Evolutionary conservation across 169 alveolate genomes (phyloP).

Genomic region (Eimeria tenella): DNA sequence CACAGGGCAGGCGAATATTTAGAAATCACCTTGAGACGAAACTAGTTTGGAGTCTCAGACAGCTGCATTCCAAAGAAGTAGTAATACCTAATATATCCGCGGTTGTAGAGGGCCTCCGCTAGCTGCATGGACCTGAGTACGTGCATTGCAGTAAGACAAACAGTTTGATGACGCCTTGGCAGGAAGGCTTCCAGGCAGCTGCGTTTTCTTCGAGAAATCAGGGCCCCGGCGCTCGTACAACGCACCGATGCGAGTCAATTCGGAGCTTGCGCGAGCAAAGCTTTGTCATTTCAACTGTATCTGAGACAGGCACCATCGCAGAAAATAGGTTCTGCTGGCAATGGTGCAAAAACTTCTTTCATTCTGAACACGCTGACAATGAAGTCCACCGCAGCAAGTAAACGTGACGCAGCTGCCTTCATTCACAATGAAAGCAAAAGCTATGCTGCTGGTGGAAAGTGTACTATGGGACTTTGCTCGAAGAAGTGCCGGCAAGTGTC

Average conservation of each 20-base stretch:
- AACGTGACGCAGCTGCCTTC: not conserved
- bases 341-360: not conserved
- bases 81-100: slow-evolving; percentile 81
- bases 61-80: no score
- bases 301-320: slow-evolving; percentile 67
- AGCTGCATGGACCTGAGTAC: slow-evolving; percentile 93
- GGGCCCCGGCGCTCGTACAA: not conserved
- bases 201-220: not conserved
- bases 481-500: not conserved
- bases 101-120: slow-evolving; percentile 97
- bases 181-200: not conserved
- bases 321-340: not conserved
- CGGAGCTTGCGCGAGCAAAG: slow-evolving; percentile 82
- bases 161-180: not conserved
- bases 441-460: not conserved
- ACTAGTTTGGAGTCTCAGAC: not conserved
- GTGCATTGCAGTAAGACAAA: not conserved
- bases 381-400: no score
- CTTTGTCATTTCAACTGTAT: slow-evolving; percentile 88
- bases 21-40: not conserved
- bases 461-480: no score
- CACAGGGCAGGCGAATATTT: slow-evolving; percentile 1
- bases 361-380: no score
- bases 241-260: slow-evolving; percentile 73
- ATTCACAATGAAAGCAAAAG: not conserved